Conservation (phyloP, 108 stramenopile genomes). For the Schizochytrium sp. region DNA sequence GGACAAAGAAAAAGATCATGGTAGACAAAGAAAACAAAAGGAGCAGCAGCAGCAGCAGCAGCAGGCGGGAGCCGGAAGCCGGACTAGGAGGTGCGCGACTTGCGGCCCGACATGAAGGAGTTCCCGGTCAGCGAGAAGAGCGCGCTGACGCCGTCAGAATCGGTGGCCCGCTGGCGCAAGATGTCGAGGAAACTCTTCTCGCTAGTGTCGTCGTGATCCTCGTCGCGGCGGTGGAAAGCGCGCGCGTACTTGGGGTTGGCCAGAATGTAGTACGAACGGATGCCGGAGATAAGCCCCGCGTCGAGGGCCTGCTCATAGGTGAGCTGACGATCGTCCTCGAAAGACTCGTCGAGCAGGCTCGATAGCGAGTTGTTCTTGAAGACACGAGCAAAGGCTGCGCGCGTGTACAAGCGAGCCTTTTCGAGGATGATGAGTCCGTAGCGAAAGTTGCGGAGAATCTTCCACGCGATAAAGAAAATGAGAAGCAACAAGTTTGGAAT, state of each 20-base stretch:
- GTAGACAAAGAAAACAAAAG: too few species aligned
- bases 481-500: background rate
- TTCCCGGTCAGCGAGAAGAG: too few species aligned
- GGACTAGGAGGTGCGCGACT: too few species aligned
- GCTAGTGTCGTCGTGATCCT: too few species aligned
- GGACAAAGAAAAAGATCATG: too few species aligned
- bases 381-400: background rate
- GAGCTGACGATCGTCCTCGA: background rate
- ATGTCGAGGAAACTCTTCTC: too few species aligned
- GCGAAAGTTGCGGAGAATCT: background rate
- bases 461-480: background rate
- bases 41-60: too few species aligned
- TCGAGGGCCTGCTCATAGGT: background rate
- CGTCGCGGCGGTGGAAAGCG: background rate
- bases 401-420: background rate
- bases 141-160: too few species aligned
- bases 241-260: background rate
- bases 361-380: background rate
- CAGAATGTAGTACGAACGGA: background rate
- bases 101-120: too few species aligned
- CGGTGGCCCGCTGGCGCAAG: too few species aligned
- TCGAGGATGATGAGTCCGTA: background rate
- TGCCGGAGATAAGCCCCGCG: background rate
- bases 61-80: too few species aligned
- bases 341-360: background rate